Conservation (phyloP, 139 green algal genomes). For the Mychonastes homosphaera region DNA sequence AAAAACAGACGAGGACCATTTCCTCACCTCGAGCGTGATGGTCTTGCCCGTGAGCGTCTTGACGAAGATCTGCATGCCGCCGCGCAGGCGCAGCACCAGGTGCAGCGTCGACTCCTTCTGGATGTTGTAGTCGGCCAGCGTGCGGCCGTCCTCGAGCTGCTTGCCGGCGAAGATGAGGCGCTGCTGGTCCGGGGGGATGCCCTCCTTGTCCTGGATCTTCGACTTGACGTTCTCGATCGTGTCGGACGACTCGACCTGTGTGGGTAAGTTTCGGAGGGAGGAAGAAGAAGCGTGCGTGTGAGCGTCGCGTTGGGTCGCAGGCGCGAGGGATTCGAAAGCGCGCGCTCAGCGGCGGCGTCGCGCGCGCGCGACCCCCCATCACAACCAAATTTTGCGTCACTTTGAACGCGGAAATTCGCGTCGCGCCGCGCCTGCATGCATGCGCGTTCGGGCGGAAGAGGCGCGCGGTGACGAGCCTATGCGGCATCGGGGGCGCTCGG, state of each 20-base stretch:
- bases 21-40: slow-evolving; percentile 58
- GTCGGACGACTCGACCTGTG: slow-evolving; percentile 57
- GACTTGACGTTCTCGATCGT: slow-evolving; percentile 77
- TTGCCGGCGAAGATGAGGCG: slow-evolving; percentile 92
- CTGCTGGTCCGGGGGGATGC: slow-evolving; percentile 88
- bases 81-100: slow-evolving; percentile 68
- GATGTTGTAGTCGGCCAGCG: slow-evolving; percentile 91
- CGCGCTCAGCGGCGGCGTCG: too few species aligned
- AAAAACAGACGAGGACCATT: too few species aligned
- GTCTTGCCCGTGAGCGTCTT: slow-evolving; percentile 85
- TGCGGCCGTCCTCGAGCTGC: slow-evolving; percentile 90
- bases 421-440: too few species aligned
- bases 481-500: too few species aligned
- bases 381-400: too few species aligned
- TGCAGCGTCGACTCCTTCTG: slow-evolving; percentile 81
- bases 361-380: too few species aligned
- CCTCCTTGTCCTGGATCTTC: slow-evolving; percentile 62
- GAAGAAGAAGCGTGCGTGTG: too few species aligned
- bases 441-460: too few species aligned
- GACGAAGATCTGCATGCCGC: slow-evolving; percentile 84
- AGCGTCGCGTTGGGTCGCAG: too few species aligned
- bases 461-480: too few species aligned
- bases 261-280: slow-evolving; percentile 33
- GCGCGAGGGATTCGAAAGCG: too few species aligned
- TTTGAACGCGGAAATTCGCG: too few species aligned